These are phyloP conservation scores for Ustilago esculenta DNA, from an alignment of 1,284 basidiomycete genomes.

Conservation along the genomic window DNA sequence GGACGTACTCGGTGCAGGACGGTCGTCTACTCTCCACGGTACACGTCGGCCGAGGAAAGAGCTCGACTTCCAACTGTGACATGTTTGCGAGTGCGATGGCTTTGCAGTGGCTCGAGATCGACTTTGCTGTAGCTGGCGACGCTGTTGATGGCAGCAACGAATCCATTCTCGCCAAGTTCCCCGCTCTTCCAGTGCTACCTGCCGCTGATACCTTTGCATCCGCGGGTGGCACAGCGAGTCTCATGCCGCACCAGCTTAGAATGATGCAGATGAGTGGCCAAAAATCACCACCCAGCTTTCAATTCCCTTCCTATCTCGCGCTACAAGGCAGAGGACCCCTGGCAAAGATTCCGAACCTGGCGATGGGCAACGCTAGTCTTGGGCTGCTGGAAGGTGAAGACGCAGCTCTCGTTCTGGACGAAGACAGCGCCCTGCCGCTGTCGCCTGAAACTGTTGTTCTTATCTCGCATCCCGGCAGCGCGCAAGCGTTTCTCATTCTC, in stretches of 20 bases:
- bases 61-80: not conserved
- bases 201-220: conserved; percentile 31
- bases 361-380: conserved; percentile 13
- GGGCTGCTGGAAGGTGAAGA: conserved; percentile 29
- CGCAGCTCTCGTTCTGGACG: conserved; percentile 5
- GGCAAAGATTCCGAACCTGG: conserved; percentile 11
- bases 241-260: conserved; percentile 47
- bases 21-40: conserved; percentile 39
- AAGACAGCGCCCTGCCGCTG: conserved; percentile 15
- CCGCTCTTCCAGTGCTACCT: conserved; percentile 26
- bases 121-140: conserved; percentile 4
- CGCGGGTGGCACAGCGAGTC: conserved; percentile 12
- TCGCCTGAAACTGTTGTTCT: conserved; percentile 26
- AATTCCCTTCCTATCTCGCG: conserved; percentile 25
- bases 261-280: conserved; percentile 51
- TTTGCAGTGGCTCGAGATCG: conserved; percentile 18
- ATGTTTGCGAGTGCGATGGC: conserved; percentile 6
- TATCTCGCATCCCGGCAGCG: conserved; percentile 1
- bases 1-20: conserved; percentile 45
- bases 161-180: conserved; percentile 17
- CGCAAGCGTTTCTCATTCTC: conserved; percentile 12
- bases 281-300: conserved; percentile 30
- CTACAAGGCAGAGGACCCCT: conserved; percentile 28
- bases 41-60: too few species aligned
- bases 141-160: conserved; percentile 16